A percentile compares a stretch with the other conserved stretches of the same genome.
These are phyloP conservation scores for Pythium scleroteichum DNA, from an alignment of 352 stramenopile species.

Conservation along the genomic window DNA sequence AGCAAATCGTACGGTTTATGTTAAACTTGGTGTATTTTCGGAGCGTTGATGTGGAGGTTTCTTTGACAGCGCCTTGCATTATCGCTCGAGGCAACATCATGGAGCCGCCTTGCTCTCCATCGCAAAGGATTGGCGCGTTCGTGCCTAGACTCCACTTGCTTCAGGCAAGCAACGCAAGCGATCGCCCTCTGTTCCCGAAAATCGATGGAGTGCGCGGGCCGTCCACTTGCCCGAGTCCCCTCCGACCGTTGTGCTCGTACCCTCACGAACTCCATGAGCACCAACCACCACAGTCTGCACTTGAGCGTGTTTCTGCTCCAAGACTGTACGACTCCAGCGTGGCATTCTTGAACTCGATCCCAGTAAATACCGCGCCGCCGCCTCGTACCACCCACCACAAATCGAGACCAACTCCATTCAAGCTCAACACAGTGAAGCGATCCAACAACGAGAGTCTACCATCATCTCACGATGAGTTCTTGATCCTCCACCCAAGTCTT, in stretches of 20 bases:
- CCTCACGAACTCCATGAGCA: slow-evolving; percentile 12
- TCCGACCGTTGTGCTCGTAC: slow-evolving; percentile 8
- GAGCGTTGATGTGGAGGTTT: too few relatives aligned
- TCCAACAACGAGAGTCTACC: slow-evolving; percentile 13
- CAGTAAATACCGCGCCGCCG: not conserved
- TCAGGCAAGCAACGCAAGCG: not conserved
- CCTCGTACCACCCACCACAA: not conserved
- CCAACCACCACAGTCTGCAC: slow-evolving; percentile 4
- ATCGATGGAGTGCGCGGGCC: slow-evolving; percentile 11
- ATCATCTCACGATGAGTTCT: slow-evolving; percentile 37
- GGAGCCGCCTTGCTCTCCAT: slow-evolving; percentile 20
- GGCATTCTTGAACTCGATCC: slow-evolving; percentile 10
- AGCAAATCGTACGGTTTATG: too few relatives aligned
- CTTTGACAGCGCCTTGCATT: too few relatives aligned
- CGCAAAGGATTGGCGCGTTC: not conserved
- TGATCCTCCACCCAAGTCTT: slow-evolving; percentile 56
- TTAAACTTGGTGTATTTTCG: not conserved
- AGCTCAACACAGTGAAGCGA: not conserved
- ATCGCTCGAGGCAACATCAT: slow-evolving; percentile 1
- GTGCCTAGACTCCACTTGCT: slow-evolving; percentile 28
- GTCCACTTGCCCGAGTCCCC: not conserved
- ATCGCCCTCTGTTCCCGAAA: slow-evolving; percentile 16
- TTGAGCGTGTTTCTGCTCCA: slow-evolving; percentile 16
- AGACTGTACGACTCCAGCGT: slow-evolving; percentile 20
- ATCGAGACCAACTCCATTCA: not conserved